A percentile compares a stretch with the other conserved stretches of the same genome.
Evolutionary conservation across 352 stramenopile species (phyloP).

Genomic region (Globisporangium paddicum): DNA sequence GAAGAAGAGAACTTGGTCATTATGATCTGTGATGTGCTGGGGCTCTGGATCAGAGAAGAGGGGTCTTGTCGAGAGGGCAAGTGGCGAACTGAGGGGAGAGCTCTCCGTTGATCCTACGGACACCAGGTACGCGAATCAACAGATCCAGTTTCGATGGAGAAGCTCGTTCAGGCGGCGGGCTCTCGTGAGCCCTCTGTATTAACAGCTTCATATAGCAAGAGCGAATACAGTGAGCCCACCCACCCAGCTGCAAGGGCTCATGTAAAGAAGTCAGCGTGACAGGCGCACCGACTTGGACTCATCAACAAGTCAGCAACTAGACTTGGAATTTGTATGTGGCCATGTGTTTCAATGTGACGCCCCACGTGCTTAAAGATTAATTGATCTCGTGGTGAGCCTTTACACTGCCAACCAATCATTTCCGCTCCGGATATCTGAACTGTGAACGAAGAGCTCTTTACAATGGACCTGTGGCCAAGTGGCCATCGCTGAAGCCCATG

Average conservation of each 20-base stretch:
- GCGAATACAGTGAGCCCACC: not conserved
- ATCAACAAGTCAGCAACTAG: not conserved
- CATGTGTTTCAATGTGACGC: too few species aligned
- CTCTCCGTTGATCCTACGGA: not conserved
- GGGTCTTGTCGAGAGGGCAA: not conserved
- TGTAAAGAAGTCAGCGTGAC: constrained; percentile 8
- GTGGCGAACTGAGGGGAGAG: not conserved
- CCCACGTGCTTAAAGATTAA: not conserved
- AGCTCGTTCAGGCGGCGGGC: not conserved
- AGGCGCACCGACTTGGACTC: too few species aligned
- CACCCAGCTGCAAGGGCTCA: constrained; percentile 8
- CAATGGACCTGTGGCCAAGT: not conserved
- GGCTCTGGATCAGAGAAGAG: not conserved
- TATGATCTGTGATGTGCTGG: not conserved
- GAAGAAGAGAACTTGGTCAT: not conserved
- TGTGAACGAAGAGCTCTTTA: not conserved
- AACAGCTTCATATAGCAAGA: too few species aligned
- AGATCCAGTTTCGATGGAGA: not conserved
- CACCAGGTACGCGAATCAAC: not conserved
- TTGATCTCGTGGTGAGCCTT: not conserved
- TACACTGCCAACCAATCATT: not conserved
- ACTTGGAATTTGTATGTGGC: not conserved
- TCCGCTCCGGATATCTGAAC: not conserved
- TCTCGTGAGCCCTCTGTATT: too few species aligned
- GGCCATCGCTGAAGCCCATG: too few species aligned